Conservation (phyloP, 2,329 filamentous ascomycete genomes). For the Colletotrichum phormii region DNA sequence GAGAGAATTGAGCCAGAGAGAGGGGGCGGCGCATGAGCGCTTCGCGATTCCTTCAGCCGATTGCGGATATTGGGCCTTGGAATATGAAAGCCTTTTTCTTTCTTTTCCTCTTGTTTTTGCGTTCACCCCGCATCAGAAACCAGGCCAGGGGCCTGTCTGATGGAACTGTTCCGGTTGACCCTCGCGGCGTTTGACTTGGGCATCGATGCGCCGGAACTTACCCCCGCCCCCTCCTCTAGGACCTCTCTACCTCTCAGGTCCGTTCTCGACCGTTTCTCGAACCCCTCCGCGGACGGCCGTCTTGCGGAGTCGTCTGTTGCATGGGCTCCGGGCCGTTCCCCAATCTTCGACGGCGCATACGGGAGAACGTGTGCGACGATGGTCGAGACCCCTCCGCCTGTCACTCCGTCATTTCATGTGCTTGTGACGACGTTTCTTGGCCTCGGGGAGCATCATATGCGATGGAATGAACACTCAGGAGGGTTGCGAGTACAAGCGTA, state of each 20-base stretch:
- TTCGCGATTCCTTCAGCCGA: background rate
- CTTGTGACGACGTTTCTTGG: too few relatives aligned
- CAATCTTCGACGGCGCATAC: background rate
- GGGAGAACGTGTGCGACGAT: background rate
- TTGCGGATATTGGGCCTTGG: background rate
- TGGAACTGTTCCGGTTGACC: background rate
- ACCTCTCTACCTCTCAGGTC: background rate
- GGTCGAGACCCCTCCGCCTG: background rate
- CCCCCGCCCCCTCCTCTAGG: background rate
- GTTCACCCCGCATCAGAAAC: background rate
- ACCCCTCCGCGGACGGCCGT: background rate
- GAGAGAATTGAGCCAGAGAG: background rate
- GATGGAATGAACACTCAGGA: background rate
- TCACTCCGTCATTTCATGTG: background rate
- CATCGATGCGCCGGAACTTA: background rate
- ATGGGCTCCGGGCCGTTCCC: background rate
- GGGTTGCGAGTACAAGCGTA: background rate
- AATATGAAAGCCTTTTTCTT: background rate
- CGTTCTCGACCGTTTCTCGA: conserved; percentile 6
- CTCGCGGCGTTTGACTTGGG: background rate
- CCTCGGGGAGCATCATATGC: background rate
- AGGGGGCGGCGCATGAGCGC: background rate
- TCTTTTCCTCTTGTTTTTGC: background rate
- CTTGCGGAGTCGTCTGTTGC: background rate
- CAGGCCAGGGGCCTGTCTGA: background rate